Conservation (phyloP, 176 grass and related monocot genomes). For the Lolium multiflorum region DNA sequence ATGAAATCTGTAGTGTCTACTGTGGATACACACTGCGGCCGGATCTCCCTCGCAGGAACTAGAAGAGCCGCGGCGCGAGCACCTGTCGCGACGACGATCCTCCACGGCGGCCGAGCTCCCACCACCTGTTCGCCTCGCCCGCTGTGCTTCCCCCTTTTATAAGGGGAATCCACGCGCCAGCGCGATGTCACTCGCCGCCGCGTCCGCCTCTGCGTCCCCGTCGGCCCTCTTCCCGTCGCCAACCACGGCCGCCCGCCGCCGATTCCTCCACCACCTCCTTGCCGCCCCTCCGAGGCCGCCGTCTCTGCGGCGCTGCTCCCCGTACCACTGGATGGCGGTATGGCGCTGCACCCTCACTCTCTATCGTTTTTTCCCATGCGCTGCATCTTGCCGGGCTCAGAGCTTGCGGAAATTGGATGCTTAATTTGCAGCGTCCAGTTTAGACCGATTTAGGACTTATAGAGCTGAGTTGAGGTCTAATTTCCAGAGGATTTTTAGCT, state of each 20-base stretch:
- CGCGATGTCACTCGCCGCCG: slow-evolving; percentile 51
- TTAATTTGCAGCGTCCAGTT: background rate
- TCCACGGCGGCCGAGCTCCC: slow-evolving; percentile 24
- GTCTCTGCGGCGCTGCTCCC: slow-evolving; percentile 41
- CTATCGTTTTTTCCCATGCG: background rate
- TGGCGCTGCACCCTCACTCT: background rate
- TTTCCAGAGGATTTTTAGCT: background rate
- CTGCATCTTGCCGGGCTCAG: background rate
- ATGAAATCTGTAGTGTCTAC: background rate
- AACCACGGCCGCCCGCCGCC: slow-evolving; percentile 33
- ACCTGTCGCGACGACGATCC: slow-evolving; percentile 49
- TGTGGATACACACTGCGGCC: background rate
- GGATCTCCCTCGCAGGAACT: background rate
- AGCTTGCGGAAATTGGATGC: background rate
- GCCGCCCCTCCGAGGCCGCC: background rate
- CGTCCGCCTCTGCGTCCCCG: slow-evolving; percentile 11
- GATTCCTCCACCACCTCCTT: slow-evolving; percentile 45
- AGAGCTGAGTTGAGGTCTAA: background rate
- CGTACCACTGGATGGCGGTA: slow-evolving; percentile 59
- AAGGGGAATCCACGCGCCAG: background rate
- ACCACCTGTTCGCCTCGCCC: background rate
- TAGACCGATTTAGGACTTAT: background rate
- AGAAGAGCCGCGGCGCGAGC: background rate
- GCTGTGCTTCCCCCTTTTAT: background rate
- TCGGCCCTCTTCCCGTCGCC: slow-evolving; percentile 34